Evolutionary conservation across 176 grass and related monocot species (phyloP), one percentile per base, ranked within the genome.

Genomic region (bread wheat (Triticum aestivum)): DNA sequence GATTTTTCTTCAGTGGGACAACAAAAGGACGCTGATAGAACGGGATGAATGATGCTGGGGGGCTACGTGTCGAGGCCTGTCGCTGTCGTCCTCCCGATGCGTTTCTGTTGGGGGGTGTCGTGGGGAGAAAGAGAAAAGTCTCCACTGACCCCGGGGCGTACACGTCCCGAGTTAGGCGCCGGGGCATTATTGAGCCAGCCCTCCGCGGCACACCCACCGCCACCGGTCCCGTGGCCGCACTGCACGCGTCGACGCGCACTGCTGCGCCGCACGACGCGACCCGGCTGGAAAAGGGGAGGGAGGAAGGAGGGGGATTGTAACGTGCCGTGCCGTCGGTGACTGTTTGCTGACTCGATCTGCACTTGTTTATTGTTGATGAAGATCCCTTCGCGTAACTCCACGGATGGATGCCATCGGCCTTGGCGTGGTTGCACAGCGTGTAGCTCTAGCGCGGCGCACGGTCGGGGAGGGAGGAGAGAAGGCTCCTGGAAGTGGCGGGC

Each of bases 301-400:
- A 11, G 2, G 3, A 10, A 9, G 2, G 18, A 18, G 47, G 45
- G 12, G 6, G 38, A n/a, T 21, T 26, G 26, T 26, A 61, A 20
- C 34, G 3, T 61, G 24, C 54, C 17, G 52, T 52, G 13, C 15
- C 51, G 54, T 14, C 7, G 79, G 1, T 84, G 87, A 84, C 87
- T 54, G 65, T 49, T 20, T 79, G 75, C 87, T 89, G 81, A 84
- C 15, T 89, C 81, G 87, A 11, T 38, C 6, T 11, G 9, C 17
- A 32, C 29, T 11, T 73, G 38, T 73, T 73, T 73, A 73, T 72
- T 24, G 67, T 37, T 69, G 32, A 69, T 54, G 5, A 7, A 17
- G 66, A 11, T 69, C 9, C 66, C 66, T 69, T 35, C 32, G 5
- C 6, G 6, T 15, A 66, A 29, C 13, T 33, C 32, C 65, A 20